These are phyloP conservation scores for Rubroboletus pulcherrimus DNA, from an alignment of 768 basidiomycete genomes.

Conservation along the genomic window DNA sequence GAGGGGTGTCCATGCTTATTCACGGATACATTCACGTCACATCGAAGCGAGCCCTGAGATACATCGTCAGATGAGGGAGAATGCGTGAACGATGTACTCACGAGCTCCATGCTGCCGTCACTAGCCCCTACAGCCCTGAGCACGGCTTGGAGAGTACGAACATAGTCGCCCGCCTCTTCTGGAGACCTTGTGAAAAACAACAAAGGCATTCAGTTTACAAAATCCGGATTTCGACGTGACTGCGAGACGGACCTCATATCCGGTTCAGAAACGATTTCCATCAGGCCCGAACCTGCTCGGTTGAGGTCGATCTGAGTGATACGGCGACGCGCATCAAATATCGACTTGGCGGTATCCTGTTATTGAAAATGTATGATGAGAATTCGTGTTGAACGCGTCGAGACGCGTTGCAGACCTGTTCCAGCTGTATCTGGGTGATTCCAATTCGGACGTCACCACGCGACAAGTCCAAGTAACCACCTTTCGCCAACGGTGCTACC, in stretches of 20 bases:
- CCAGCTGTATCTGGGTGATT: slow-evolving; percentile 92
- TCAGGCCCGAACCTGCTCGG: slow-evolving; percentile 81
- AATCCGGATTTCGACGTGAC: not conserved
- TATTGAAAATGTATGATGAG: not conserved
- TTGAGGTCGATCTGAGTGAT: slow-evolving; percentile 79
- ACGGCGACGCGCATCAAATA: slow-evolving; percentile 47
- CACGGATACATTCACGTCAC: slow-evolving; percentile 94
- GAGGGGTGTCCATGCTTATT: slow-evolving; percentile 58
- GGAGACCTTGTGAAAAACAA: slow-evolving; percentile 48
- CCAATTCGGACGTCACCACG: slow-evolving; percentile 50
- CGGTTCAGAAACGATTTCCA: slow-evolving; percentile 96
- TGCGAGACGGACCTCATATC: slow-evolving; percentile 59
- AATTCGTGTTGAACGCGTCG: not conserved
- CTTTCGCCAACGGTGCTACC: slow-evolving; percentile 73
- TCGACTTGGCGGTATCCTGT: slow-evolving; percentile 91
- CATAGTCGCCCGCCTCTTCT: slow-evolving; percentile 88
- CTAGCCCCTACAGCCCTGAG: slow-evolving; percentile 82
- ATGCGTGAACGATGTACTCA: slow-evolving; percentile 28
- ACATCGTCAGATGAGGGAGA: not conserved
- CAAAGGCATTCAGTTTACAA: not conserved
- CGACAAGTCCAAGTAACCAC: slow-evolving; percentile 54
- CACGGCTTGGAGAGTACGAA: slow-evolving; percentile 75
- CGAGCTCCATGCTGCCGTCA: slow-evolving; percentile 97
- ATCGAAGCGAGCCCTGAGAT: slow-evolving; percentile 82
- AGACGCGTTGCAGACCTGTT: slow-evolving; percentile 60